Evolutionary conservation across 306 rosid species (phyloP), one percentile per base, ranked within the genome.

Genomic region (Glycine tomentella): DNA sequence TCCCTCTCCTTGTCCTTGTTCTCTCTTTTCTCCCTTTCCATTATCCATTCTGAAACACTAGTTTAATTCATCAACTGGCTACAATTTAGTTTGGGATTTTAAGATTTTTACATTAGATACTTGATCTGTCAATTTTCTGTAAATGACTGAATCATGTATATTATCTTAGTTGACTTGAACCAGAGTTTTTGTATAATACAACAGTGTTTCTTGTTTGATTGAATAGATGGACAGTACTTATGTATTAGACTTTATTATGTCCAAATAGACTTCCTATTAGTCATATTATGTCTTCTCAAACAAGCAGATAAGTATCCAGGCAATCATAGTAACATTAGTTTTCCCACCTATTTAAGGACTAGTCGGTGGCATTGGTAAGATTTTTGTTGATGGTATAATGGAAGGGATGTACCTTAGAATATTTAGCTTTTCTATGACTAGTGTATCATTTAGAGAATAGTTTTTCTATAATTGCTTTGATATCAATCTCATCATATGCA

Each of bases 221-320:
- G 48, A 52, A 38, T 72, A 34, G 49, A 49, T 36, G 34, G 63
- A 53, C 53, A 53, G 51, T 16, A 53, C 40, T 25, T 5, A 3
- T 33, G 49, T 51, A 71, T 14, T 55, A 34, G 50, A n/a, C 36
- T 53, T 34, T 72, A 2, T 49, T 12, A 3, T 55, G 7, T 55
- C 58, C 53, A 44, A 46, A 45, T 16, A 5, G 45, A 45, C 51
- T 57, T 56, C 56, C 8, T 13, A 4, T 46, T 74, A 17, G 8
- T 73, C 40, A 16, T 56, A 15, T 57, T 56, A 13, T 48, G n/a
- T 74, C 31, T 45, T 25, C 33, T 75, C 59, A 75, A 75, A 61
- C 34, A 46, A 46, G 33, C 51, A n/a, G 51, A 66, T 11, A 6
- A 11, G 15, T 3, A 1, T 36, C 31, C 25, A 66, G 31, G 51